Percentiles rank a stretch among this genome's conserved stretches.
These are phyloP conservation scores for Colletotrichum sp. DNA, from an alignment of 2,329 filamentous ascomycete genomes.

Conservation along the genomic window DNA sequence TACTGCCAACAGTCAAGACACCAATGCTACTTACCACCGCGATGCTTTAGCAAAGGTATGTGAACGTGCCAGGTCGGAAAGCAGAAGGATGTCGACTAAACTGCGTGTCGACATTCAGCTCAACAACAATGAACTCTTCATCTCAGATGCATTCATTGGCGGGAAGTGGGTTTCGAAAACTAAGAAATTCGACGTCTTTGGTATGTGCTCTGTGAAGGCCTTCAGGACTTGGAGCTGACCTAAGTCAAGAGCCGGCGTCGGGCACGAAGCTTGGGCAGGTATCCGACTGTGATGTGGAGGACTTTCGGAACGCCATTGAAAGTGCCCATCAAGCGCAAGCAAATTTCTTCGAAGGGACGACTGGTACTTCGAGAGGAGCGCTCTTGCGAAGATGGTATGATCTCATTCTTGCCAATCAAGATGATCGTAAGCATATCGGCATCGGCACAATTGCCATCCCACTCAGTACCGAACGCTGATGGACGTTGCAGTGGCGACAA, in stretches of 20 bases:
- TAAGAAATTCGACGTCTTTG: background rate
- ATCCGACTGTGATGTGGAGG: constrained; percentile 43
- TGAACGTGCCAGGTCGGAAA: background rate
- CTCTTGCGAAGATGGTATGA: constrained; percentile 39
- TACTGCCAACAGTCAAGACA: background rate
- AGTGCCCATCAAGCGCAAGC: constrained; percentile 39
- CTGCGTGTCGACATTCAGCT: background rate
- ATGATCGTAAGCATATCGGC: constrained; percentile 27
- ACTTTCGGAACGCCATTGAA: constrained; percentile 36
- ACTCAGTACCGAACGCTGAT: background rate
- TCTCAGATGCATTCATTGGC: background rate
- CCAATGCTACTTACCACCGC: background rate
- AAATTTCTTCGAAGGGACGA: constrained; percentile 39
- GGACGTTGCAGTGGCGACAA: constrained; percentile 31
- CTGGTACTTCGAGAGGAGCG: constrained; percentile 37
- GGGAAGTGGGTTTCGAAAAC: background rate
- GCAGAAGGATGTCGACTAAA: background rate
- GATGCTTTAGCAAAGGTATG: background rate
- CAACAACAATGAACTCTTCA: background rate
- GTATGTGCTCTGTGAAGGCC: background rate
- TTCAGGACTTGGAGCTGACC: background rate
- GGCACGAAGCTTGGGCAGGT: constrained; percentile 53
- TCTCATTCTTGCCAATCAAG: constrained; percentile 35
- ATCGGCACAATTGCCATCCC: background rate
- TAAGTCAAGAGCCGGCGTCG: constrained; percentile 50